These are phyloP conservation scores for Persicaria maculosa DNA, from an alignment of 148 eudicot species.

Conservation along the genomic window DNA sequence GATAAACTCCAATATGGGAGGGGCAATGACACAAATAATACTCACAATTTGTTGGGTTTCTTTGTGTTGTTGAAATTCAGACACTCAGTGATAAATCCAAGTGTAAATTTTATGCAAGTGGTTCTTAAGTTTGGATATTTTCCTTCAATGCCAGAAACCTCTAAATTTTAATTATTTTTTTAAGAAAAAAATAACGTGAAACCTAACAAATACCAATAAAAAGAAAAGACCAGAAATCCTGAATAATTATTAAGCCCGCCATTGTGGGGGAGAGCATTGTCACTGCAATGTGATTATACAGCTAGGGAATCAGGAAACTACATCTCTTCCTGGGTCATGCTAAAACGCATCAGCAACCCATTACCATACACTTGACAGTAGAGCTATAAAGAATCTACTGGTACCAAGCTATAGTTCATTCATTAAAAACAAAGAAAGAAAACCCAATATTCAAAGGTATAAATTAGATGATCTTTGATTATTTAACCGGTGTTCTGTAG, in stretches of 20 bases:
- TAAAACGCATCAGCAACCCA: background rate
- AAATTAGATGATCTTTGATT: background rate
- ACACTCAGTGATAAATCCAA: too few relatives aligned
- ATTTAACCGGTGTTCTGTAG: slow-evolving; percentile 23
- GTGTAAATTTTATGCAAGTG: too few relatives aligned
- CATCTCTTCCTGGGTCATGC: background rate
- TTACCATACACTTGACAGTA: slow-evolving; percentile 3
- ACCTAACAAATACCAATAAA: background rate
- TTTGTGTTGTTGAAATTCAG: too few relatives aligned
- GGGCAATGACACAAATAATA: too few relatives aligned
- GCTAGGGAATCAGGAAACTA: slow-evolving; percentile 1
- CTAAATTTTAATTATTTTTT: too few relatives aligned
- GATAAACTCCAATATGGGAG: too few relatives aligned
- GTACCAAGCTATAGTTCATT: background rate
- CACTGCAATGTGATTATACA: slow-evolving; percentile 2
- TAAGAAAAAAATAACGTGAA: background rate
- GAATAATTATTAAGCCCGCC: background rate
- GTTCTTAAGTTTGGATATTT: too few relatives aligned
- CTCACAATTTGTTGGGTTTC: too few relatives aligned
- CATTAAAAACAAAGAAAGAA: background rate
- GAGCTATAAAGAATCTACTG: background rate
- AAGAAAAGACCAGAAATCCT: background rate
- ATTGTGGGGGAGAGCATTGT: background rate
- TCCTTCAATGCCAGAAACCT: too few relatives aligned
- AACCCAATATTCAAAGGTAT: background rate